These are phyloP conservation scores for Kurtzmaniella quercitrusa DNA, from an alignment of 1,139 yeast genomes.

Conservation along the genomic window DNA sequence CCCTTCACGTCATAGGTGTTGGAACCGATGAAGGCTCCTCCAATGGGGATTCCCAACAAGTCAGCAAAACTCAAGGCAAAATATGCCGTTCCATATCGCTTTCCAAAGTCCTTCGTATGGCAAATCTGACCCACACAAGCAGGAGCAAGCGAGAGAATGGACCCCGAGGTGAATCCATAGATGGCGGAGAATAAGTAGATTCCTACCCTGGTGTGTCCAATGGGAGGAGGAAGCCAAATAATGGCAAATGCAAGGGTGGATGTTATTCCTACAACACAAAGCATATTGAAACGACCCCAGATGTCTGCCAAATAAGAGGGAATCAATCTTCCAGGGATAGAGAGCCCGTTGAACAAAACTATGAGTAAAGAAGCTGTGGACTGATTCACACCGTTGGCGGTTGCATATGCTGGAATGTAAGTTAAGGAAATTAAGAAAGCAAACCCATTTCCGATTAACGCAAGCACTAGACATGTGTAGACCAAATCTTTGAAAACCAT, in stretches of 20 bases:
- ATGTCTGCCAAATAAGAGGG: slow-evolving; percentile 29
- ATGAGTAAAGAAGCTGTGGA: slow-evolving; percentile 19
- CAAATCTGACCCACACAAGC: slow-evolving; percentile 27
- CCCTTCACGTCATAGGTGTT: slow-evolving; percentile 12
- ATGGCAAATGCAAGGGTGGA: slow-evolving; percentile 20
- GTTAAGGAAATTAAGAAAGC: slow-evolving; percentile 22
- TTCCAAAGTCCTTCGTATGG: slow-evolving; percentile 26
- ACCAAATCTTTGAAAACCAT: slow-evolving; percentile 21
- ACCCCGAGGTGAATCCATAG: slow-evolving; percentile 30
- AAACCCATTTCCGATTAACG: slow-evolving; percentile 30
- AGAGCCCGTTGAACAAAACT: slow-evolving; percentile 25
- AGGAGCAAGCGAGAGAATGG: slow-evolving; percentile 27
- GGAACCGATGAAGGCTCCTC: slow-evolving; percentile 28
- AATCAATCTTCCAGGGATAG: slow-evolving; percentile 26
- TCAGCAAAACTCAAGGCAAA: slow-evolving; percentile 30
- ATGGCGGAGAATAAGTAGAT: slow-evolving; percentile 22
- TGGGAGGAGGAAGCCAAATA: slow-evolving; percentile 24
- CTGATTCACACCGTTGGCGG: slow-evolving; percentile 21
- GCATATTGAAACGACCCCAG: slow-evolving; percentile 27
- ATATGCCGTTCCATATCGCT: slow-evolving; percentile 28
- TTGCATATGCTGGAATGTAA: slow-evolving; percentile 26
- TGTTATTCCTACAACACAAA: slow-evolving; percentile 17
- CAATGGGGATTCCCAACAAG: slow-evolving; percentile 31
- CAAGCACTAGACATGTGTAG: slow-evolving; percentile 22
- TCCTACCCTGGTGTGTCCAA: slow-evolving; percentile 22